A percentile compares a stretch with the other conserved stretches of the same genome.
phyloP scores from a whole-genome alignment of 2,329 filamentous ascomycete species.

The Lecanoromycetidae sp. region DNA sequence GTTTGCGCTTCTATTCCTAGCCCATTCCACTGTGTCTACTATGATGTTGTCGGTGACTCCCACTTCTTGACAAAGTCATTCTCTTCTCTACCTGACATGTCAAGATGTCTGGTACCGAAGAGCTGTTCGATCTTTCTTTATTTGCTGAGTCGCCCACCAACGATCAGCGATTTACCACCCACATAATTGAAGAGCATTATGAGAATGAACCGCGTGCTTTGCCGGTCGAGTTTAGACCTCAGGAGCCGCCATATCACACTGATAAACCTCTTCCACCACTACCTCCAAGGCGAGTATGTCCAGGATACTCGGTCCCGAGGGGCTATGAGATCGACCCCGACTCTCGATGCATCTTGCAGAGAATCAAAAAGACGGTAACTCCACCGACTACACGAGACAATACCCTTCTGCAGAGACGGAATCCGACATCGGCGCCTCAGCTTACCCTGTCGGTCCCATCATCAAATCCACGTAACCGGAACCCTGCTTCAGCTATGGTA shows the following conservation, averaged over 20 bases:
- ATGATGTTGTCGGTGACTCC: neutral
- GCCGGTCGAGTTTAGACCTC: neutral
- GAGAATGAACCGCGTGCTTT: too few species aligned
- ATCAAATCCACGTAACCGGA: neutral
- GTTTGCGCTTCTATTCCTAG: slow-evolving; percentile 11
- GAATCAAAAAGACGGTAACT: slow-evolving; percentile 13
- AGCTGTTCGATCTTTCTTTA: slow-evolving; percentile 17
- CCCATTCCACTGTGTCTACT: neutral
- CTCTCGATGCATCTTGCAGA: slow-evolving; percentile 16
- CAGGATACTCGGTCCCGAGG: neutral
- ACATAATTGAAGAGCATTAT: neutral
- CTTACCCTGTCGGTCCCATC: slow-evolving; percentile 15
- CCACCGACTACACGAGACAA: slow-evolving; percentile 1
- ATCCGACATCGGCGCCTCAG: slow-evolving; percentile 8
- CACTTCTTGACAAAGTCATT: slow-evolving; percentile 4
- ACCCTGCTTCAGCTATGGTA: slow-evolving; percentile 14
- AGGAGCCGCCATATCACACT: slow-evolving; percentile 1
- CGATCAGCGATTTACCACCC: slow-evolving; percentile 10
- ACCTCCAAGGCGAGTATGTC: slow-evolving; percentile 3
- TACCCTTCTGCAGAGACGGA: slow-evolving; percentile 14
- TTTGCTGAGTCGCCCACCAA: slow-evolving; percentile 16
- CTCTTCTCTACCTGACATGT: neutral
- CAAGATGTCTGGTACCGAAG: slow-evolving; percentile 12
- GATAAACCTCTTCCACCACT: slow-evolving; percentile 13
- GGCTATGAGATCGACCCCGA: slow-evolving; percentile 10